phyloP scores from a whole-genome alignment of 345 rosid species.

The Lepidium africanum region DNA sequence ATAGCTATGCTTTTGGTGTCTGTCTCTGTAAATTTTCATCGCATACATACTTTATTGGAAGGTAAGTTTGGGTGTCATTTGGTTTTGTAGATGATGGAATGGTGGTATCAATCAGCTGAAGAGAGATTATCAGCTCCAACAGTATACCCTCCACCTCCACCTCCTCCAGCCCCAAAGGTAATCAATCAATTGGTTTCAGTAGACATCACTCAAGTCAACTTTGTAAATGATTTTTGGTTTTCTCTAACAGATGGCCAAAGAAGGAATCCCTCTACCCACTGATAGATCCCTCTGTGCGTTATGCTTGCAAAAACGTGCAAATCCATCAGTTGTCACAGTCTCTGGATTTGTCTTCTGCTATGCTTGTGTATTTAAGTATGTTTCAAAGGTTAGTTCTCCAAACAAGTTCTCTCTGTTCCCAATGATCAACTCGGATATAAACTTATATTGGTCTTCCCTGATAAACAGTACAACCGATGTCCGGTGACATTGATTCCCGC shows the following conservation, averaged over 20 bases:
- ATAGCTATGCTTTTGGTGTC: neutral
- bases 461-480: conserved; percentile 78
- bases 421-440: neutral
- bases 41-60: neutral
- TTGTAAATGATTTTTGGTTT: neutral
- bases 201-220: neutral
- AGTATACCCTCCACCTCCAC: conserved; percentile 96
- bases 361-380: conserved; percentile 86
- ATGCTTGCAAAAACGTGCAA: conserved; percentile 91
- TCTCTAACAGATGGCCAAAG: conserved; percentile 59
- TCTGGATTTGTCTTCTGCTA: conserved; percentile 98
- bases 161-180: conserved; percentile 94
- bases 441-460: neutral
- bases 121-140: conserved; percentile 98
- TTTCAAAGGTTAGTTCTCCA: conserved; percentile 63
- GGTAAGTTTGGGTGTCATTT: neutral
- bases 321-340: conserved; percentile 85
- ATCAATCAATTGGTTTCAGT: neutral
- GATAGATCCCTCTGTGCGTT: conserved; percentile 80
- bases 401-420: neutral
- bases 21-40: neutral
- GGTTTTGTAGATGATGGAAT: conserved; percentile 85
- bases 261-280: conserved; percentile 74
- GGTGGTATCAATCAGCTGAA: conserved; percentile 99
- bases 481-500: conserved; percentile 83